Percentiles rank a stretch among this genome's conserved stretches.
Conservation (phyloP, 495 filamentous ascomycete genomes). For the Penicillium cosmopolitanum region DNA sequence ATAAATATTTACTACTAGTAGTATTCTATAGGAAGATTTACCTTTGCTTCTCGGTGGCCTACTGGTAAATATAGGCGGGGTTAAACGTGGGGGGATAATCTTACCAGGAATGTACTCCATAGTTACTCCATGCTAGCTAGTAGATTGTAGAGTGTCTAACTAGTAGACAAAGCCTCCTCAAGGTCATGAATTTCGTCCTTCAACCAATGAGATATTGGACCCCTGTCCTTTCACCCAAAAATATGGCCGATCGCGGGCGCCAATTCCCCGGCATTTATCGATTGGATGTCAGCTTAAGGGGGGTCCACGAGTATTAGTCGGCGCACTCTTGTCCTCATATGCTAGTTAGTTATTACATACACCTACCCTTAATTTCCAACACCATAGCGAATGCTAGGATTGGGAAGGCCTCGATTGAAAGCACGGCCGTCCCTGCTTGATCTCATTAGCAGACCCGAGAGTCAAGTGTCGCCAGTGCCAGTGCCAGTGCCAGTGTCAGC, state of each 20-base stretch:
- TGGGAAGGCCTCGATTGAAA: conserved; percentile 63
- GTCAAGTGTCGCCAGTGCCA: conserved; percentile 2
- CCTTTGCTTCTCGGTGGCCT: no score
- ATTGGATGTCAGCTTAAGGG: conserved; percentile 26
- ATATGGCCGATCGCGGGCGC: conserved; percentile 16
- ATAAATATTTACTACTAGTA: no score
- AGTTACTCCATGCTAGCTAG: no score
- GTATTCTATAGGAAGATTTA: no score
- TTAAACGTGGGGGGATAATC: no score
- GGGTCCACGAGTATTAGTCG: conserved; percentile 20
- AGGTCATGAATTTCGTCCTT: neutral
- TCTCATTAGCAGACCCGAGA: conserved; percentile 56
- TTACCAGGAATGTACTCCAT: no score
- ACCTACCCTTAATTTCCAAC: conserved; percentile 1
- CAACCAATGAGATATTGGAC: neutral
- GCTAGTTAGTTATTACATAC: neutral
- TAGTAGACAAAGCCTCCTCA: neutral
- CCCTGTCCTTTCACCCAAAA: neutral
- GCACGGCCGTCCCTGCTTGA: conserved; percentile 75
- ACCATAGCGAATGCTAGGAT: conserved; percentile 57
- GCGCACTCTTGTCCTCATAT: neutral
- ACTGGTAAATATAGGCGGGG: no score
- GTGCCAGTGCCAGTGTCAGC: neutral
- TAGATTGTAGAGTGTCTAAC: no score
- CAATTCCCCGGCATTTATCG: conserved; percentile 17